Conservation (phyloP, 2,329 filamentous ascomycete genomes). For the Chalaropsis thielavioides region DNA sequence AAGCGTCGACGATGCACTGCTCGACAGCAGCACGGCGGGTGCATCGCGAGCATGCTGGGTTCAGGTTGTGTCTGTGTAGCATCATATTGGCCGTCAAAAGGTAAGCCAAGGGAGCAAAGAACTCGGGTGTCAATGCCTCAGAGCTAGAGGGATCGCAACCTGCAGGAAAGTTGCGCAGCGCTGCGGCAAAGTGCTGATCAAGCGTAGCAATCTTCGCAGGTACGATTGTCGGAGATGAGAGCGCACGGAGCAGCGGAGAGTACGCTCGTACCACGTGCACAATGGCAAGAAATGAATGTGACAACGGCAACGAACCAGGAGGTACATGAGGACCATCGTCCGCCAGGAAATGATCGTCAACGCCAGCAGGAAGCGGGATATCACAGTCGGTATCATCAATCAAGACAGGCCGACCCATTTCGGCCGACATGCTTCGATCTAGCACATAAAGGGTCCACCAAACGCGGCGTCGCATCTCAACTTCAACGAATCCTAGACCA, state of each 20-base stretch:
- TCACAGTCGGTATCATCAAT: conserved; percentile 87
- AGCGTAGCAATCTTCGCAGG: conserved; percentile 58
- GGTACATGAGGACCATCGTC: conserved; percentile 40
- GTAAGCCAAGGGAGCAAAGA: conserved; percentile 60
- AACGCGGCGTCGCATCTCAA: conserved; percentile 70
- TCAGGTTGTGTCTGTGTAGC: conserved; percentile 78
- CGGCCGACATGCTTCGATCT: conserved; percentile 68
- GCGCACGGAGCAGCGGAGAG: conserved; percentile 53
- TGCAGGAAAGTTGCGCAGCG: conserved; percentile 59
- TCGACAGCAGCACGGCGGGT: conserved; percentile 59
- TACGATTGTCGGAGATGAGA: conserved; percentile 53
- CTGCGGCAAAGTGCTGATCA: conserved; percentile 65
- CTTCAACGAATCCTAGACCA: conserved; percentile 55
- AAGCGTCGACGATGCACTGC: conserved; percentile 56
- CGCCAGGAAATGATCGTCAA: conserved; percentile 66
- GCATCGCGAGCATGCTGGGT: conserved; percentile 50
- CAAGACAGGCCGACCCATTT: conserved; percentile 63
- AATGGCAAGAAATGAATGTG: conserved; percentile 60
- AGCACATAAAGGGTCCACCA: conserved; percentile 93
- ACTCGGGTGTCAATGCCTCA: conserved; percentile 55
- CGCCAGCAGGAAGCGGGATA: conserved; percentile 59
- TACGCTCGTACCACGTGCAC: conserved; percentile 73
- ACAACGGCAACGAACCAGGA: conserved; percentile 39
- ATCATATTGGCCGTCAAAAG: conserved; percentile 73
- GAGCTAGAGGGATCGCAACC: conserved; percentile 54